Conservation (phyloP, 805 yeast species). For the Candida nitratophila region DNA sequence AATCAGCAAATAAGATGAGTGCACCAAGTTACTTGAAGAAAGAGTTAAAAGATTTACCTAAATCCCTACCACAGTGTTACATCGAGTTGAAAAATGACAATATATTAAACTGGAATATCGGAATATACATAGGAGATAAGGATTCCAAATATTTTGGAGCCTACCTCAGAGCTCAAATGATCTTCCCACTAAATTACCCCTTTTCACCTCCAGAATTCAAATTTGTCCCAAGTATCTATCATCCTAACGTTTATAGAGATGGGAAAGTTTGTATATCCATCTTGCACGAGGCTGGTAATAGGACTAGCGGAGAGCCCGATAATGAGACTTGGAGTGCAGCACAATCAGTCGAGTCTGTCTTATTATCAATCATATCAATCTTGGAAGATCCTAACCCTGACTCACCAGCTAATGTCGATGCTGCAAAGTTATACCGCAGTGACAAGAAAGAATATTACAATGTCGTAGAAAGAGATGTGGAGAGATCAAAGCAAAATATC, state of each 20-base stretch:
- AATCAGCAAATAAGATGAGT: conserved; percentile 9
- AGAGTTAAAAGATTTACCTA: conserved; percentile 25
- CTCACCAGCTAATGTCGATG: conserved; percentile 96
- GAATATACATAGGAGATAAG: conserved; percentile 84
- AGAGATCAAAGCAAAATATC: conserved; percentile 74
- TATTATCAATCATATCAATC: conserved; percentile 83
- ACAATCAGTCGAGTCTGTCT: conserved; percentile 85
- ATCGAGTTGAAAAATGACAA: conserved; percentile 44
- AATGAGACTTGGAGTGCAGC: conserved; percentile 93
- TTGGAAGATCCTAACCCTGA: conserved; percentile 90
- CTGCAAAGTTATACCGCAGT: conserved; percentile 84
- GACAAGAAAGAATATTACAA: conserved; percentile 69
- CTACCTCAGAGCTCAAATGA: conserved; percentile 89
- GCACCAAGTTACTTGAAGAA: conserved; percentile 27
- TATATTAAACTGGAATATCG: conserved; percentile 70
- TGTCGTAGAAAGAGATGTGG: conserved; percentile 75
- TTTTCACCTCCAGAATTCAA: conserved; percentile 88
- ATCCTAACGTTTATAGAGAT: conserved; percentile 91
- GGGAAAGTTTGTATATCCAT: conserved; percentile 92
- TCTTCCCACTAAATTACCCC: conserved; percentile 88
- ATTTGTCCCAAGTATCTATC: conserved; percentile 89
- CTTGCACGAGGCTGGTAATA: conserved; percentile 86
- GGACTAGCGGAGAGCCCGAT: conserved; percentile 84
- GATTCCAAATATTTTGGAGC: conserved; percentile 94
- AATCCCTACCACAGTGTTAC: conserved; percentile 25